Percentiles rank a stretch among this genome's conserved stretches.
phyloP scores from a whole-genome alignment of 108 stramenopile species.

The Aurantiochytrium sp. region DNA sequence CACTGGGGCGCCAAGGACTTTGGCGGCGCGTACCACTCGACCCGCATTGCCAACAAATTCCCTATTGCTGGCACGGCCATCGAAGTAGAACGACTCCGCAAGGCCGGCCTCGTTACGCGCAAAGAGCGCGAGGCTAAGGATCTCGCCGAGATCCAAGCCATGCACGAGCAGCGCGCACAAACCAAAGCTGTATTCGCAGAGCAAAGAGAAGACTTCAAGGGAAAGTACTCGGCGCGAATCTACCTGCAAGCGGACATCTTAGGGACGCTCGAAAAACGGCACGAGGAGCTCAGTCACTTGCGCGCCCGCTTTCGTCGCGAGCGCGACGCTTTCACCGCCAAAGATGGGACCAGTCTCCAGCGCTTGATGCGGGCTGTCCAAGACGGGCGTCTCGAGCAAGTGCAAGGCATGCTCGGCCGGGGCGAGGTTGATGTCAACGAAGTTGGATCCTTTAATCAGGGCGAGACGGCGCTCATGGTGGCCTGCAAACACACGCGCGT shows the following conservation, averaged over 20 bases:
- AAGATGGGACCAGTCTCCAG: background rate
- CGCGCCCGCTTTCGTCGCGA: background rate
- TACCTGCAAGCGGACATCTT: background rate
- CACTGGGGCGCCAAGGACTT: conserved; percentile 20
- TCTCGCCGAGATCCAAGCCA: background rate
- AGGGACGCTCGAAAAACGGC: background rate
- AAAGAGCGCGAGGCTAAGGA: background rate
- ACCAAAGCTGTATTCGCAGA: background rate
- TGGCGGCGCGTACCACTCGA: background rate
- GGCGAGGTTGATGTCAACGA: background rate
- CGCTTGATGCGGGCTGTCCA: background rate
- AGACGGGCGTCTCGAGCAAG: background rate
- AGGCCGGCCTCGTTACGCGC: background rate
- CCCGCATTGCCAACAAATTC: background rate
- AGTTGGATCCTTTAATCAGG: background rate
- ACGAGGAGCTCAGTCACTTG: background rate
- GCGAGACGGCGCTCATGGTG: background rate
- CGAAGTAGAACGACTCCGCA: background rate
- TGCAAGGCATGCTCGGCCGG: background rate
- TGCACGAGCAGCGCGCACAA: background rate
- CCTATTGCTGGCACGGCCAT: background rate
- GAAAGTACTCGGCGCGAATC: background rate
- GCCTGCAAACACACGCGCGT: background rate
- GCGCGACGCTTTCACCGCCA: background rate
- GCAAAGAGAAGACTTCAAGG: background rate